phyloP scores from a whole-genome alignment of 257 asterid genomes.

The Coffea eugenioides region DNA sequence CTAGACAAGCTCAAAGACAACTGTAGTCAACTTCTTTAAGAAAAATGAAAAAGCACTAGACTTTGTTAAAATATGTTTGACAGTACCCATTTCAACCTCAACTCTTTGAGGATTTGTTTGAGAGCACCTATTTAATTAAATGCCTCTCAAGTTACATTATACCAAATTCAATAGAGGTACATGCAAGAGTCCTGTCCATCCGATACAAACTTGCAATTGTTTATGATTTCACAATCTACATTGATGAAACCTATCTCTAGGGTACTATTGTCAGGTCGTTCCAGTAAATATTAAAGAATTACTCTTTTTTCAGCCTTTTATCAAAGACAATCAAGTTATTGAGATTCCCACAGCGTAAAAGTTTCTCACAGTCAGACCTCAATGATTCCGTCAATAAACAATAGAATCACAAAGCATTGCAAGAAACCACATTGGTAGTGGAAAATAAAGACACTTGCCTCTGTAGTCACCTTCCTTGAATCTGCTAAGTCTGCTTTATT shows the following conservation, averaged over 20 bases:
- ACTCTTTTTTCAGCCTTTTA: neutral
- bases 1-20: neutral
- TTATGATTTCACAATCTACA: neutral
- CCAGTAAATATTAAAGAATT: neutral
- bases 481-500: slow-evolving; percentile 77
- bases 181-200: neutral
- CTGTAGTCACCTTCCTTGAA: slow-evolving; percentile 60
- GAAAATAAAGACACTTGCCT: slow-evolving; percentile 42
- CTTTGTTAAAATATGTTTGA: neutral
- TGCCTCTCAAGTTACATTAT: neutral
- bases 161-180: neutral
- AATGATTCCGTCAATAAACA: neutral
- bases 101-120: neutral
- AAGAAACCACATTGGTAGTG: neutral
- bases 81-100: neutral
- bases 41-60: neutral
- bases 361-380: neutral
- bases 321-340: neutral
- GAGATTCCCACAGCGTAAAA: neutral
- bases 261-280: neutral
- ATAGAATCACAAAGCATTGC: neutral
- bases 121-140: neutral
- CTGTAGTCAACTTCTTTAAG: neutral
- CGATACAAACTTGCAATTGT: neutral
- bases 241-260: neutral